These are phyloP conservation scores for Trypanosoma congolense DNA, from an alignment of 208 protist genomes.

Conservation along the genomic window DNA sequence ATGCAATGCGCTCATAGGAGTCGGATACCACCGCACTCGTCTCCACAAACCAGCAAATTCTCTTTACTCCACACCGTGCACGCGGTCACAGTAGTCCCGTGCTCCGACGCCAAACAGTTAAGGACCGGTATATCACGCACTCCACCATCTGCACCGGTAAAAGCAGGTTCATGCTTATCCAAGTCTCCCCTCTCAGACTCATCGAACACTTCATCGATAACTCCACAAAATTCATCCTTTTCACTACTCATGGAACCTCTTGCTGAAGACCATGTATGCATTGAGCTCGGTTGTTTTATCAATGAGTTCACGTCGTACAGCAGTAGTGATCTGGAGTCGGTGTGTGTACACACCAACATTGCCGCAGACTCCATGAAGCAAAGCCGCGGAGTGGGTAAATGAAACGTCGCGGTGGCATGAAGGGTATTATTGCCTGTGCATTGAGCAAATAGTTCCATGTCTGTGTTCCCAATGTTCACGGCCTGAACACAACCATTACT, in stretches of 20 bases:
- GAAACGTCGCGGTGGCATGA: conserved; percentile 25
- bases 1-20: no score
- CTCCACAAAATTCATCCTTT: background rate
- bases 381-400: conserved; percentile 30
- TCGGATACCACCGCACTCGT: conserved; percentile 9
- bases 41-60: conserved; percentile 5
- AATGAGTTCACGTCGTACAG: conserved; percentile 15
- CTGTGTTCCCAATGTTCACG: conserved; percentile 15
- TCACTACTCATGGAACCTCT: no score
- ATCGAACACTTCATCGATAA: background rate
- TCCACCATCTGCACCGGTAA: background rate
- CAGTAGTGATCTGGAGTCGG: conserved; percentile 30
- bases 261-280: background rate
- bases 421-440: conserved; percentile 24
- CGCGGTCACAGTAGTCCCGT: conserved; percentile 8
- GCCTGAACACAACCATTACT: conserved; percentile 18
- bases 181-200: background rate
- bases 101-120: conserved; percentile 4
- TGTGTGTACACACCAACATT: conserved; percentile 35
- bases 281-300: background rate
- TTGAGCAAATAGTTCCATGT: conserved; percentile 14
- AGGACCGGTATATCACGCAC: conserved; percentile 12
- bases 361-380: conserved; percentile 22
- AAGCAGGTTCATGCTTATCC: background rate
- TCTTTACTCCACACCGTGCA: conserved; percentile 20